A percentile compares a stretch with the other conserved stretches of the same genome.
Evolutionary conservation across 305 asterid genomes (phyloP).

Genomic region (Solanum hybrid): DNA sequence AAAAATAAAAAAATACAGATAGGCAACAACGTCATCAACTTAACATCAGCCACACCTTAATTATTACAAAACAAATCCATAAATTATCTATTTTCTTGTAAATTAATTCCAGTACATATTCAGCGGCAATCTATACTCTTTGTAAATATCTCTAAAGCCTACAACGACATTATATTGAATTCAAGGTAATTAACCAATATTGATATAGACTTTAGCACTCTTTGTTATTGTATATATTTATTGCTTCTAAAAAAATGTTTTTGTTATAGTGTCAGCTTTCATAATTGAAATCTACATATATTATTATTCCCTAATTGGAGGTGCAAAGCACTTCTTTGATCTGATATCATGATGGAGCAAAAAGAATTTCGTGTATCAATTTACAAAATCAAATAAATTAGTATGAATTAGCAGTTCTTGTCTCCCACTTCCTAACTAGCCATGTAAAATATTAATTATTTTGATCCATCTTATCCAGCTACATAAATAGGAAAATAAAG

Average conservation of each 20-base stretch:
- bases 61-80: neutral
- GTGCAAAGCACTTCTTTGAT: constrained; percentile 1
- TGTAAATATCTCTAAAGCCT: too few relatives aligned
- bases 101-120: too few relatives aligned
- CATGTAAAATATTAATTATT: neutral
- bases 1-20: neutral
- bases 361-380: neutral
- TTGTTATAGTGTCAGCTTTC: neutral
- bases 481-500: neutral
- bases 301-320: neutral
- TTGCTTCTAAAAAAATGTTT: neutral
- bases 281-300: neutral
- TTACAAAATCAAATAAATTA: neutral
- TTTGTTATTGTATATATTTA: too few relatives aligned
- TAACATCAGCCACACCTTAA: neutral
- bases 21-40: neutral
- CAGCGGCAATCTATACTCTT: too few relatives aligned
- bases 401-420: neutral
- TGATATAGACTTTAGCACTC: too few relatives aligned
- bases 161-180: rapidly evolving
- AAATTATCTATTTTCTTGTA: neutral
- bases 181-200: neutral
- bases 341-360: neutral
- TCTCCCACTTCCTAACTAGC: constrained; percentile 1
- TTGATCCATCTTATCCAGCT: neutral